Evolutionary conservation across 495 filamentous ascomycete genomes (phyloP), one percentile per base, ranked within the genome.

Genomic region (Daldinia childiae): DNA sequence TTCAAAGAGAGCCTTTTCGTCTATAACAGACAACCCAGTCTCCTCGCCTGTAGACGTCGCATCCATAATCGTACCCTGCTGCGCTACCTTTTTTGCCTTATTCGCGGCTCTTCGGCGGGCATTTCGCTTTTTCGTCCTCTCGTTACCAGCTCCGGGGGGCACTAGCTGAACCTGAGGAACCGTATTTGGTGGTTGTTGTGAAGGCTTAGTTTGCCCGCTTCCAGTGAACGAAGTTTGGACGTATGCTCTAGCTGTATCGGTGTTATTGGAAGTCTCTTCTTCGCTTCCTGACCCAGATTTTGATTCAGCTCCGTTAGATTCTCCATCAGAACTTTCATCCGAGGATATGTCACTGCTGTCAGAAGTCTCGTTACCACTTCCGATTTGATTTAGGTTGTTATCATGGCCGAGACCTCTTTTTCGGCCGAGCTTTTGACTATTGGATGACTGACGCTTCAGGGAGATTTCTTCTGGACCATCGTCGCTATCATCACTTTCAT

Each of bases 121-220:
- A 54, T 86, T 86, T 7, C 83, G 77, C 50, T 74, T 79, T 70
- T 79, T 78, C 0, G 83, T 84, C 0, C 65, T 63, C 1, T 75
- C 71, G 34, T 75, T 79, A 11, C 82, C 83, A 61, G 77, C 38
- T 67, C 81, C 62, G 64, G 81, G 45, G 58, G 70, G 77, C 1
- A 78, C 77, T 14, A 60, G 41, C n/a, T 34, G 17, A 12, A 26
- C 14, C 5, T 57, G 34, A 2, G 21, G 26, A 15, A 56, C 19
- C 0, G 14, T 11, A 7, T 27, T 48, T 12, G 19, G 29, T 14
- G 36, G 8, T 27, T 7, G 3, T 17, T 38, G 34, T 14, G 56
- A 27, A 24, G 15, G 29, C 29, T 52, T 45, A 17, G 24, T 36
- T 41, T 62, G 69, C 11, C n/a, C 34, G 19, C 17, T 34, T 38